phyloP scores from a whole-genome alignment of 441 rosid species.

The Croton setiger region DNA sequence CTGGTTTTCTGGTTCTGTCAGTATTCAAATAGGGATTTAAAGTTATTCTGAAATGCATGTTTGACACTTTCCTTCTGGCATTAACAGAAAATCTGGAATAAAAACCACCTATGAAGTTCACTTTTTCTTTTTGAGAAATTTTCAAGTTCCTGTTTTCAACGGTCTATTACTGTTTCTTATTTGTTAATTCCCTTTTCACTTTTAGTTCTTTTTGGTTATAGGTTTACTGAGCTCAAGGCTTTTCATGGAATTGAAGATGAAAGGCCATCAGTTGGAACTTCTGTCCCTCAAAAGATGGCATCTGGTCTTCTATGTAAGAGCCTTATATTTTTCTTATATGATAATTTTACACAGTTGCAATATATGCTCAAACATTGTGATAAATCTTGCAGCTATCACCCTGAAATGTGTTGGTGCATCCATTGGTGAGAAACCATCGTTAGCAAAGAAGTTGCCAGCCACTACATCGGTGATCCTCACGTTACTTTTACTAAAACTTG shows the following conservation, averaged over 20 bases:
- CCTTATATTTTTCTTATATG: conserved; percentile 1
- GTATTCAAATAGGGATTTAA: not conserved
- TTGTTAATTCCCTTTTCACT: conserved; percentile 4
- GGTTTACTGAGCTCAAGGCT: conserved; percentile 75
- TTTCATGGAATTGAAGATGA: conserved; percentile 82
- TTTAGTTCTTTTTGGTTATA: conserved; percentile 29
- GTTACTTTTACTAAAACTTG: conserved; percentile 7
- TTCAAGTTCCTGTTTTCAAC: not conserved
- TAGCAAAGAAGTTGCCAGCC: conserved; percentile 85
- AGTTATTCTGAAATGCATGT: not conserved
- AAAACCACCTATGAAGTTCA: not conserved
- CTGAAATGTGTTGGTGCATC: conserved; percentile 83
- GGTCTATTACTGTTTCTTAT: not conserved
- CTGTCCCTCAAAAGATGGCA: conserved; percentile 78
- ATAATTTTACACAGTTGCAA: not conserved
- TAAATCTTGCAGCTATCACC: conserved; percentile 60
- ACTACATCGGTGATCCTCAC: conserved; percentile 56
- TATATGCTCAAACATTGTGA: conserved; percentile 6
- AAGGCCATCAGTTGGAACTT: conserved; percentile 42
- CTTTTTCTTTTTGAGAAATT: no score
- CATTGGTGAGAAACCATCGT: conserved; percentile 65
- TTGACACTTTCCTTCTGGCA: not conserved
- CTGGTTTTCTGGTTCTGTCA: not conserved
- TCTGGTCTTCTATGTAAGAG: conserved; percentile 73
- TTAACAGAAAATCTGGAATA: not conserved